Base-by-base conservation (phyloP, 228 moss, liverwort and hornwort genomes). In the Sphagnum magellanicum region DNA sequence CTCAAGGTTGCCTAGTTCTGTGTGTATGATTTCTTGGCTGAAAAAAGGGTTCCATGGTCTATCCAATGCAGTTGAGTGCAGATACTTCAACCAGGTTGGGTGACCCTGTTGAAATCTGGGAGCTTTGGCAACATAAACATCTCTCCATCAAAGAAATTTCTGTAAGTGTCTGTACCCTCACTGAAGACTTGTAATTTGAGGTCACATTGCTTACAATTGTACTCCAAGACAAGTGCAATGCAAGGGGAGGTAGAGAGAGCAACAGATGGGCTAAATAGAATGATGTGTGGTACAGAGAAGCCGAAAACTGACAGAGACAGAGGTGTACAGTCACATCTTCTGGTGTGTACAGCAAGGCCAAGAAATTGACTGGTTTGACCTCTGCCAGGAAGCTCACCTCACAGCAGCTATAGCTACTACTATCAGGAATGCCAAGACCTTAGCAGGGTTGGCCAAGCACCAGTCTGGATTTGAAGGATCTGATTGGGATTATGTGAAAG, bases 291-390 rank as follows among this genome's bases (percentile, higher is more conserved):
- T 51, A 64, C 79, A 86, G 86, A 61, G 61, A 69, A 77, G 63
- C 66, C 82, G 69, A 74, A 70, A 82, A 32, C 67, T 86, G 53
- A 65, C 75, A 64, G 82, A 79, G 48, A 60, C 68, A 66, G 66
- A 86, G 75, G 82, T 86, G 0, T 86, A 86, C 51, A 77, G 75
- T 61, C 77, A 86, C 70, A 86, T 86, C 6, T 82, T 78, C 59
- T 75, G 77, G 69, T 86, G 86, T 52, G 82, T 86, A 71, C 82
- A 71, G 71, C 77, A 79, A 77, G 86, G 86, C 71, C 73, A 77
- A 71, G 71, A 60, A 15, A 86, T 86, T 51, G 86, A 82, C 64
- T 86, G 86, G 86, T 82, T 74, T 59, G 82, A 75, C 5, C 75
- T 86, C 48, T 82, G 79, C 50, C 63, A 69, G 52, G 86, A 86